Base-by-base conservation (phyloP, 768 basidiomycete genomes). In the Coprinopsis marcescibilis region DNA sequence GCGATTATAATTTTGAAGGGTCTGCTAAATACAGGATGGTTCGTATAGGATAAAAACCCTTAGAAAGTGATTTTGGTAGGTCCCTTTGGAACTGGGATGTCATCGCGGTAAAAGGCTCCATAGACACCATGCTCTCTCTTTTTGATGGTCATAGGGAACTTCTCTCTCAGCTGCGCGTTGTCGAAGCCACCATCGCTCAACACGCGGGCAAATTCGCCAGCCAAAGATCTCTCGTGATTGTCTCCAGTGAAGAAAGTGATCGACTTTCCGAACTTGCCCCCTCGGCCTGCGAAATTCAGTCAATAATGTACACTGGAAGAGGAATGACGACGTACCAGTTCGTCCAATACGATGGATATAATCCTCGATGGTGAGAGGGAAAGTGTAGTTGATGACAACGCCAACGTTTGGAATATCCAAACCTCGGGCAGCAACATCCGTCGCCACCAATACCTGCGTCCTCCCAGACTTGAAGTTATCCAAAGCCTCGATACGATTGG, bases 181-280 rank as follows among this genome's bases (percentile, higher is more conserved):
- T 85, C 79, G 52, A 88, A 89, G 24, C 86, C 89, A 36, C 86
- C 85, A 62, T 98, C 96, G 43, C 85, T 70, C 45, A 98, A 73
- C 32, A 99, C 90, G 6, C 89, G 77, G 54, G 91, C 92, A 46
- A 97, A 77, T 63, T 97, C 95, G 6, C 96, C 96, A 6, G 96
- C 94, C 2, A 96, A 72, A 17, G 82, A 75, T 40, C 79, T 73
- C 67, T 96, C 93, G 64, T 96, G 81, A 67, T 59, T 66, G 45
- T 90, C 89, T 4, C 94, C 94, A 1, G 95, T 97, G 69, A 97
- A 98, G 72, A 96, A 97, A 17, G 95, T 98, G 57, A 96, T 84
- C 17, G 90, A 87, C 63, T 89, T 90, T 46, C 95, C 95, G 30
- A 70, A 80, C 60, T 85, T 82, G 10, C 94, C 94, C 29, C 88